Evolutionary conservation across 1,284 basidiomycete species (phyloP).

Genomic region (Boletus sp.): DNA sequence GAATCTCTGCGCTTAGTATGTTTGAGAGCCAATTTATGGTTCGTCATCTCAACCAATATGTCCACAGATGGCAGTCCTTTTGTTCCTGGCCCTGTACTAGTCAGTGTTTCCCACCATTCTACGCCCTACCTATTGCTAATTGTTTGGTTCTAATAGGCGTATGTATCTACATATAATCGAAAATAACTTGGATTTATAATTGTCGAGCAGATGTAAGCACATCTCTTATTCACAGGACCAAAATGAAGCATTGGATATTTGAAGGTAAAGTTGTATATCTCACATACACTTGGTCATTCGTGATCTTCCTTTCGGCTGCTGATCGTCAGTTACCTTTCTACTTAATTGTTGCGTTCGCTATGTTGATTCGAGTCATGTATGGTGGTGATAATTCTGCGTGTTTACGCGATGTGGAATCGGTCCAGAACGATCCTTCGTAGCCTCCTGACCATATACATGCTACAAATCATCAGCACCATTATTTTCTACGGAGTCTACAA

Average conservation of each 20-base stretch:
- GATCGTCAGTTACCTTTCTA: slow-evolving; percentile 13
- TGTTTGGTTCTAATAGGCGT: background rate
- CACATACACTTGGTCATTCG: background rate
- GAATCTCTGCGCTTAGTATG: background rate
- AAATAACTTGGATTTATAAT: background rate
- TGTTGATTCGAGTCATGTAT: background rate
- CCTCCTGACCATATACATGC: slow-evolving; percentile 1
- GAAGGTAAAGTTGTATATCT: slow-evolving; percentile 2
- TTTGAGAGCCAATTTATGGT: background rate
- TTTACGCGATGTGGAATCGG: slow-evolving; percentile 25
- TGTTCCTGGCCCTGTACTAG: background rate
- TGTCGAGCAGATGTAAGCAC: background rate
- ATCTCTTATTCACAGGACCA: background rate
- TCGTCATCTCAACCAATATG: background rate
- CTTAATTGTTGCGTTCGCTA: no score
- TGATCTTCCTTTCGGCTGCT: slow-evolving; percentile 8
- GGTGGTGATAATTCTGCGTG: slow-evolving; percentile 25
- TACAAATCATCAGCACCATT: background rate
- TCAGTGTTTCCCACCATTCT: background rate
- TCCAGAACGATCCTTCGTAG: slow-evolving; percentile 14
- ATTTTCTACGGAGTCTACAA: background rate
- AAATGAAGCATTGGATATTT: background rate
- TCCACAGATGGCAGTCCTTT: background rate
- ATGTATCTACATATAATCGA: background rate
- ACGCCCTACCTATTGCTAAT: background rate